A percentile compares a stretch with the other conserved stretches of the same genome.
These are phyloP conservation scores for Penicillium daleae DNA, from an alignment of 495 filamentous ascomycete genomes.

Conservation along the genomic window DNA sequence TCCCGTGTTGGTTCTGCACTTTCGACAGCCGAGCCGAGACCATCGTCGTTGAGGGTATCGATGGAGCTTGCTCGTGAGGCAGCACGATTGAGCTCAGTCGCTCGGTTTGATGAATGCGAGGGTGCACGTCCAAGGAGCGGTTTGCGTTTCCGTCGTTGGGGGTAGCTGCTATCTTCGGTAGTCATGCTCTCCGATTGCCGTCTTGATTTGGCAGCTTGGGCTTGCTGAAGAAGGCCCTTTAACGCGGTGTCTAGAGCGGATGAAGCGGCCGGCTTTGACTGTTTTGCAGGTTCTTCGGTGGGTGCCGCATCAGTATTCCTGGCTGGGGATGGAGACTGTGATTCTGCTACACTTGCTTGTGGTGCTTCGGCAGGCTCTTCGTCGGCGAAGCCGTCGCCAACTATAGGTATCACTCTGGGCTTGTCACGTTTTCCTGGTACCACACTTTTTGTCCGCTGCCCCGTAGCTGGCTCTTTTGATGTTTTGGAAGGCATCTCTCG, in stretches of 20 bases:
- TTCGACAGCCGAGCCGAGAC: slow-evolving; percentile 50
- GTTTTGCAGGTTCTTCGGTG: slow-evolving; percentile 16
- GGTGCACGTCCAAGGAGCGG: slow-evolving; percentile 55
- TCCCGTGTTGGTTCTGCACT: slow-evolving; percentile 36
- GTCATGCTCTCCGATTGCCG: slow-evolving; percentile 20
- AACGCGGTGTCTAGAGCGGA: slow-evolving; percentile 44
- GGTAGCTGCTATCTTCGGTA: slow-evolving; percentile 22
- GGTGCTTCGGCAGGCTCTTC: slow-evolving; percentile 32
- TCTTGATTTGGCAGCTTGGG: slow-evolving; percentile 43
- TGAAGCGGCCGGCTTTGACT: slow-evolving; percentile 25
- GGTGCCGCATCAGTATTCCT: slow-evolving; percentile 14
- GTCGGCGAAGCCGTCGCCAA: slow-evolving; percentile 29
- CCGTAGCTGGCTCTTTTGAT: background rate
- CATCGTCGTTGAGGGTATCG: slow-evolving; percentile 59
- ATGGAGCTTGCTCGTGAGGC: slow-evolving; percentile 56
- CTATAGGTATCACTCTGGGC: slow-evolving; percentile 17
- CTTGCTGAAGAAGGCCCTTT: slow-evolving; percentile 47
- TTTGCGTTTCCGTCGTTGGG: slow-evolving; percentile 36
- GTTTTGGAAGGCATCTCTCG: slow-evolving; percentile 2
- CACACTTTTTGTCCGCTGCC: background rate
- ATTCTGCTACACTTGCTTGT: slow-evolving; percentile 34
- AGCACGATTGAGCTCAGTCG: slow-evolving; percentile 20
- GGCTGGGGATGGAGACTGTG: slow-evolving; percentile 32
- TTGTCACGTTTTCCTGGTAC: slow-evolving; percentile 9
- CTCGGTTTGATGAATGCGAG: slow-evolving; percentile 43